Evolutionary conservation across 2,329 filamentous ascomycete species (phyloP), one percentile per base, ranked within the genome.

Genomic region (Botrytis deweyae): DNA sequence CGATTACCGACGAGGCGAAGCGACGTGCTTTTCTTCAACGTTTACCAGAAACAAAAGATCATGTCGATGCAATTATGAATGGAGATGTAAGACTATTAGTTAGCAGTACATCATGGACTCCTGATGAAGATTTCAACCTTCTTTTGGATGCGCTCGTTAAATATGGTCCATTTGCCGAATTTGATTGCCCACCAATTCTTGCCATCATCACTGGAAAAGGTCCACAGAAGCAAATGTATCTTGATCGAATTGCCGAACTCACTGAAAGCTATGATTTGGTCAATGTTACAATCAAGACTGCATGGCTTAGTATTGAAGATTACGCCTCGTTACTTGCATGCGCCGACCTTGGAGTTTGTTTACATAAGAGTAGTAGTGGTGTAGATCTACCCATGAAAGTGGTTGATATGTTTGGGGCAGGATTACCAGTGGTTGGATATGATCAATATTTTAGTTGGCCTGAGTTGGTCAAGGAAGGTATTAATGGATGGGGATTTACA

Each of bases 351-450:
- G 96, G 96, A 16, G 89, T 99, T 38, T 97, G 93, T 73, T 85
- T 99, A 40, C 96, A 99, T 84, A 97, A 90, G 77, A 98, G 94
- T 22, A 97, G 93, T 77, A 97, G 94, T 3, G 96, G 96, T 1
- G 94, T 99, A 0, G 96, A 99, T 82, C 85, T 99, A 33, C 96
- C 96, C 0, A 99, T 99, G 96, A 99, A 99, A 84, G 94, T 99
- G 1, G 95, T 99, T 22, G 96, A 99, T 81, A 98, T 99, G 95
- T 98, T 99, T 81, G 96, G 96, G 3, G 92, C 95, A 0, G 96
- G 95, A 0, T 85, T 99, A 42, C 96, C 96, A 0, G 96, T 99
- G 0, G 91, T 92, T 0, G 95, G 94, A 6, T 98, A 96, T 87
- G 89, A 89, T 40, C 88, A 88, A 3, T 99, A 97, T 80, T 91